These are phyloP conservation scores for Teunomyces panamensis DNA, from an alignment of 805 yeast species.

Conservation along the genomic window DNA sequence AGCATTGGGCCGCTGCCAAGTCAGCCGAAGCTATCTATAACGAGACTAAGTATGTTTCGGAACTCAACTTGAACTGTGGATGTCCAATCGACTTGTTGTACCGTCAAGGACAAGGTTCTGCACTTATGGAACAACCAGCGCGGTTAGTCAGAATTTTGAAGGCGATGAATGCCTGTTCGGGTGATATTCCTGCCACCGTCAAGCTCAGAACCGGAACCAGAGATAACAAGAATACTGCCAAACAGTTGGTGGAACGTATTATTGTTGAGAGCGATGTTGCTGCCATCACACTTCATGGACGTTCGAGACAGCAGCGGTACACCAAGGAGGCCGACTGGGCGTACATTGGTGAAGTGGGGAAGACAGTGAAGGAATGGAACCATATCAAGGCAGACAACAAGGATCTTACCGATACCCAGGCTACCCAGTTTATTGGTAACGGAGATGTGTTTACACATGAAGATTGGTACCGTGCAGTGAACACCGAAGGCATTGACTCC, in stretches of 20 bases:
- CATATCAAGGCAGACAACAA: conserved; percentile 50
- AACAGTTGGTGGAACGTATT: conserved; percentile 64
- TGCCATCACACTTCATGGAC: conserved; percentile 91
- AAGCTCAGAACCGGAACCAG: conserved; percentile 90
- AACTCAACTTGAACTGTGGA: conserved; percentile 90
- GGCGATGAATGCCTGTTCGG: conserved; percentile 85
- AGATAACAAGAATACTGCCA: conserved; percentile 88
- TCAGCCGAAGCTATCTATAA: conserved; percentile 78
- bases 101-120: conserved; percentile 94
- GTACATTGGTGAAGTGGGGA: conserved; percentile 73
- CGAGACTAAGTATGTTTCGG: conserved; percentile 62
- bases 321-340: conserved; percentile 92
- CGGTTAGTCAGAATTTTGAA: conserved; percentile 72
- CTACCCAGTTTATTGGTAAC: conserved; percentile 86
- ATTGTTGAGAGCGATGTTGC: conserved; percentile 79
- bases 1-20: conserved; percentile 90
- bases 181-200: conserved; percentile 89
- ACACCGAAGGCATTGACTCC: conserved; percentile 73
- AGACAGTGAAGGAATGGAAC: conserved; percentile 58
- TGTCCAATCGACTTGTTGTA: conserved; percentile 96
- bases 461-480: conserved; percentile 79
- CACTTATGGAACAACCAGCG: conserved; percentile 85
- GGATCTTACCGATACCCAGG: conserved; percentile 52
- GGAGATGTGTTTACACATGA: conserved; percentile 87
- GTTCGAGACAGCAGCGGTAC: conserved; percentile 94